These are phyloP conservation scores for Stephania yunnanensis DNA, from an alignment of 164 flowering plant genomes.

Conservation along the genomic window DNA sequence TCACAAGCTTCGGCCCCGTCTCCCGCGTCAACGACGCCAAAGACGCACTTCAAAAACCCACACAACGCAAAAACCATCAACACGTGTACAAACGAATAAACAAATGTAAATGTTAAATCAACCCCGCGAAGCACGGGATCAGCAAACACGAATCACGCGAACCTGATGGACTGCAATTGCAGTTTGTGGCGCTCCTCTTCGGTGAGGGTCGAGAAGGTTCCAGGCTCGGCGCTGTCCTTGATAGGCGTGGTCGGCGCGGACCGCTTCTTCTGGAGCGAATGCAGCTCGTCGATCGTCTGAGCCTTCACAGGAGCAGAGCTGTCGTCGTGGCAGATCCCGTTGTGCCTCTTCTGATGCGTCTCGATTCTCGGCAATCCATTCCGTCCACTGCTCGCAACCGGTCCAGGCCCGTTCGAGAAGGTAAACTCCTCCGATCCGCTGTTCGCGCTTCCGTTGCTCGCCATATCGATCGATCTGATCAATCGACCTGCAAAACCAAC, in stretches of 20 bases:
- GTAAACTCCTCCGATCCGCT: constrained; percentile 33
- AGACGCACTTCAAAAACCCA: constrained; percentile 3
- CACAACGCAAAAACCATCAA: not conserved
- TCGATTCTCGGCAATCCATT: constrained; percentile 42
- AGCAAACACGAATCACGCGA: not conserved
- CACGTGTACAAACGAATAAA: not conserved
- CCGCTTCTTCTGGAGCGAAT: constrained; percentile 68
- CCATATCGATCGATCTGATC: not conserved
- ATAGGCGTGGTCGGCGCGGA: constrained; percentile 78
- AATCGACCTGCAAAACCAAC: not conserved
- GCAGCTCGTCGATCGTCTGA: constrained; percentile 78
- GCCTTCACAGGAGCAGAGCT: constrained; percentile 55
- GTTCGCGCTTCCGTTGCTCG: not conserved
- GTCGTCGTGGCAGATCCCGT: constrained; percentile 63
- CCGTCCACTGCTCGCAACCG: not conserved
- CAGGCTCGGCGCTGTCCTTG: constrained; percentile 22
- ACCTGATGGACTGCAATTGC: constrained; percentile 98
- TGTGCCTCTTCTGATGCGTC: constrained; percentile 20
- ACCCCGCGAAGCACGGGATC: not conserved
- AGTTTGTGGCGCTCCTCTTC: constrained; percentile 73
- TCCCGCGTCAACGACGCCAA: constrained; percentile 93
- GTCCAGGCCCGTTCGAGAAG: constrained; percentile 16
- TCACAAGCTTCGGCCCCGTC: constrained; percentile 89
- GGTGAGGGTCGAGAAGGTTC: constrained; percentile 34
- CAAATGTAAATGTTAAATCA: not conserved